Evolutionary conservation across 805 yeast species (phyloP).

Genomic region (Saccharomycopsis fibuligera): DNA sequence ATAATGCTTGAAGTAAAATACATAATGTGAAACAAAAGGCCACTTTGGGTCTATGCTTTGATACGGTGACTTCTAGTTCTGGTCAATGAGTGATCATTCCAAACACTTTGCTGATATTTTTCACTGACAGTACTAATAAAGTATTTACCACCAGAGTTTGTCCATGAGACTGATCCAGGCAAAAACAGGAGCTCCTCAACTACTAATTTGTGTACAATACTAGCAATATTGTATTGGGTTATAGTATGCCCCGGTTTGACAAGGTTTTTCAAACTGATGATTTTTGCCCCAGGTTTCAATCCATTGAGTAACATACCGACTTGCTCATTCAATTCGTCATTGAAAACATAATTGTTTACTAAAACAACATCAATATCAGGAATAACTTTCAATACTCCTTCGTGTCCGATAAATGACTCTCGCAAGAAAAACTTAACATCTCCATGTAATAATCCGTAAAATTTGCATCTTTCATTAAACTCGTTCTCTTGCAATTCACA

Average conservation of each 20-base stretch:
- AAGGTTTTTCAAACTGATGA: constrained; percentile 72
- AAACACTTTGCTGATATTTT: constrained; percentile 23
- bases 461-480: constrained; percentile 47
- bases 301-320: constrained; percentile 61
- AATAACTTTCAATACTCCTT: constrained; percentile 46
- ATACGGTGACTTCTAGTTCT: constrained; percentile 10
- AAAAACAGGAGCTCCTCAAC: constrained; percentile 49
- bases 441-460: constrained; percentile 61
- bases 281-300: constrained; percentile 65
- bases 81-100: neutral
- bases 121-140: constrained; percentile 64
- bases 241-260: constrained; percentile 71
- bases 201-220: constrained; percentile 56
- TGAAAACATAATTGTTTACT: constrained; percentile 80
- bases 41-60: neutral
- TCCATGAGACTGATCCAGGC: constrained; percentile 53
- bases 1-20: too few relatives aligned
- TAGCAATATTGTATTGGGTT: constrained; percentile 43
- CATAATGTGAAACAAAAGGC: neutral
- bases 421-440: constrained; percentile 50
- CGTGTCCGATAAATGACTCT: constrained; percentile 68
- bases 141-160: constrained; percentile 67
- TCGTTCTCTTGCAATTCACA: constrained; percentile 56
- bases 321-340: constrained; percentile 60
- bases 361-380: constrained; percentile 64